Base-by-base conservation (phyloP, 164 flowering plant genomes). In the Protea cynaroides region DNA sequence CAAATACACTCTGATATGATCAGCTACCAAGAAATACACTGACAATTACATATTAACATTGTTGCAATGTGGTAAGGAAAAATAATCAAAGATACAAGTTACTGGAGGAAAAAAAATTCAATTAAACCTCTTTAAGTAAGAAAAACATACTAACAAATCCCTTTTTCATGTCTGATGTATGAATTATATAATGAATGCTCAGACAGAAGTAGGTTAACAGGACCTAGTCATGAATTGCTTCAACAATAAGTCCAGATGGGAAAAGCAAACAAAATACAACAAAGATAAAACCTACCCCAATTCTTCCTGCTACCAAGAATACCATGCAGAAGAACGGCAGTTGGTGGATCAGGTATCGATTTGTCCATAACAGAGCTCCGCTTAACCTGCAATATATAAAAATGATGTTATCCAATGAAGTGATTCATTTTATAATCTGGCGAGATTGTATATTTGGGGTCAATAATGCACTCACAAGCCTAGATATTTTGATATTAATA, bases 311-410 rank as follows among this genome's bases (percentile, higher is more conserved):
- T 66, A 56, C 98, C 98, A 46, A 94, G 78, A 75, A 94, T 94
- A 19, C 98, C 98, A 79, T 94, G 98, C 59, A 94, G 74, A 67
- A 94, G 92, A 68, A 90, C 91, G 75, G 98, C 97, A 53, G 95
- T 94, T 57, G 97, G 98, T 37, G 86, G 83, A 63, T 90, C 92
- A 34, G 88, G 80, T 53, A 62, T 56, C 57, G 89, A 69, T 53
- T 77, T 84, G 59, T 81, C 86, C 73, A 69, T 64, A 36, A 72
- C 71, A 63, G 83, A 84, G 71, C 83, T 83, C 97, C 96, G 89
- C 67, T 77, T 86, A 44, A 90, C 96, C 98, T 90, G 85, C 54
- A 69, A 21, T 12, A 3, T 1, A 40, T 40, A 1, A 9, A 8
- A 40, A 40, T 40, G 8, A 40, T 40, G 46, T 40, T 12, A 3